Base-by-base conservation (phyloP, 1,284 basidiomycete genomes). In the Moesziomyces parantarcticus region DNA sequence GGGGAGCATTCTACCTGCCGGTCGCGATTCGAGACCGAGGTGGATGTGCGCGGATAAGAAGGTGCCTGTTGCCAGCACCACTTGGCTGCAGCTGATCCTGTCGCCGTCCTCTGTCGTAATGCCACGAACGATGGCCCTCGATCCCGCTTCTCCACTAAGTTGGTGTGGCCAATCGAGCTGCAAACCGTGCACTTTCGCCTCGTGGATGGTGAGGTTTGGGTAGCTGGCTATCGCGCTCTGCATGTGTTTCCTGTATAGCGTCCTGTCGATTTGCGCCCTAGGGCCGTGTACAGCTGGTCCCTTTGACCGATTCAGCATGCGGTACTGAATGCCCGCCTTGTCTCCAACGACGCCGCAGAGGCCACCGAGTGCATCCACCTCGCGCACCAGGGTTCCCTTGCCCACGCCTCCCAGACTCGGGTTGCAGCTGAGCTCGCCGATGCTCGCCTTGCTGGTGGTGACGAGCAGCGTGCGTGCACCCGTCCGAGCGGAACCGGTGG, bases 231-330 rank as follows among this genome's bases (percentile, higher is more conserved):
- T 13, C 10, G 29, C 29, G 29, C 11, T 32, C 29, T 32, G 29
- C 29, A 32, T 32, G 11, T 32, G 29, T 13, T 13, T 86, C 86
- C 51, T 86, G 84, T 34, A 95, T 84, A 0, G 88, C 85, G 3
- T 88, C 84, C 81, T 94, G 92, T 94, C 93, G 46, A 95, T 90
- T 83, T 95, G 93, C 1, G 92, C 92, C 70, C 93, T 86, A 16
- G 92, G 92, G n/a, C 93, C 93, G 91, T 92, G 73, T 29, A 93
- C 93, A 2, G 93, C 93, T 18, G 92, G 89, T 1, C 93, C 93
- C 78, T 92, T 93, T 1, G 92, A 92, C 40, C 88, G 86, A 79
- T 96, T 95, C 58, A 96, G 85, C 72, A 94, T 89, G 47, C 91
- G 91, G 75, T 93, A 95, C 78, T 93, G 91, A 57, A 93, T 92